phyloP scores from a whole-genome alignment of 768 basidiomycete species.

The Leccinum variicolor region DNA sequence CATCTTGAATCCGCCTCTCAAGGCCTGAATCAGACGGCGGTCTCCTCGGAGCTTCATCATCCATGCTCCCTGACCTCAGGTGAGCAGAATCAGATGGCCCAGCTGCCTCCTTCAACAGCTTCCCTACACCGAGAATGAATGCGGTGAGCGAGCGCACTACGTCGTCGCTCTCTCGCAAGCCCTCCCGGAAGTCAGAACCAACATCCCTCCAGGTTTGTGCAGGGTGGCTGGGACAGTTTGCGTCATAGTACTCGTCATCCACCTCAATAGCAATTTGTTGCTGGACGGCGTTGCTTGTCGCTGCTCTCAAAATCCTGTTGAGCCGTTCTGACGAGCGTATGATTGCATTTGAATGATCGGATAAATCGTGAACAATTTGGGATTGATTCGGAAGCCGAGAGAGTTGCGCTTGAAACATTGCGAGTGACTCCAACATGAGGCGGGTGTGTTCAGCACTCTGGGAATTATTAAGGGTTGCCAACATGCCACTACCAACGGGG shows the following conservation, averaged over 20 bases:
- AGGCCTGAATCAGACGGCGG: conserved; percentile 33
- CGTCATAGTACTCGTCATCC: conserved; percentile 37
- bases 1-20: conserved; percentile 50
- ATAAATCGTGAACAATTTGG: conserved; percentile 48
- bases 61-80: conserved; percentile 52
- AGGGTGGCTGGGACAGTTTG: conserved; percentile 33
- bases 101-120: conserved; percentile 57
- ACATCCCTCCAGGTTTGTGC: conserved; percentile 66
- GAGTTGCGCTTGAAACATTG: conserved; percentile 67
- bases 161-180: conserved; percentile 71
- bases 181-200: conserved; percentile 70
- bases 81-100: conserved; percentile 32
- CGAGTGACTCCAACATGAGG: conserved; percentile 67
- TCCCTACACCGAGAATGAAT: conserved; percentile 72
- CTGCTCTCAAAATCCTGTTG: conserved; percentile 55
- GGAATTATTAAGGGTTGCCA: conserved; percentile 10
- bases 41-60: conserved; percentile 43
- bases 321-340: conserved; percentile 66
- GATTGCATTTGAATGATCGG: conserved; percentile 58
- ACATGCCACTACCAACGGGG: conserved; percentile 14
- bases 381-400: conserved; percentile 50
- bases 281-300: conserved; percentile 60
- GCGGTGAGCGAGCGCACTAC: conserved; percentile 73
- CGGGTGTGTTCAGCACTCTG: conserved; percentile 55
- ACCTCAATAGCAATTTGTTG: conserved; percentile 77